Percentiles rank a stretch among this genome's conserved stretches.
Conservation (phyloP, 2,329 filamentous ascomycete genomes). For the Lasiodiplodia hormozganensis region DNA sequence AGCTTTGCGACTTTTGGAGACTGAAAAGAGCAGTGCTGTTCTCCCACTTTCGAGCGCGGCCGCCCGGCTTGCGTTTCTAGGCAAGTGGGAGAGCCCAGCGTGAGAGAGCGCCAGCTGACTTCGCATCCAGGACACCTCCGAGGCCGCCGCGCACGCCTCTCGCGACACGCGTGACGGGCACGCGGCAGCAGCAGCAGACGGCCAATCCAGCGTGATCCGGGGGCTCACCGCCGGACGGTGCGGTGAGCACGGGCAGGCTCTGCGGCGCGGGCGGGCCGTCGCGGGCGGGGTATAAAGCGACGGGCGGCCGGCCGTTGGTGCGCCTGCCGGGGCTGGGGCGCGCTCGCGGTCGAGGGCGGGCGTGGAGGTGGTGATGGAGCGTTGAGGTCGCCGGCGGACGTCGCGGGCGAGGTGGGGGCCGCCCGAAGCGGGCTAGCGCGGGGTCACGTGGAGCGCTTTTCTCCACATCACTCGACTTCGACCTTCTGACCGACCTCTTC, state of each 20-base stretch:
- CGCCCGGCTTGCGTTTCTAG: constrained; percentile 15
- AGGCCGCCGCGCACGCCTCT: not conserved
- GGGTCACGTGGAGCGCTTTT: constrained; percentile 30
- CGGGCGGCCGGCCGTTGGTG: constrained; percentile 22
- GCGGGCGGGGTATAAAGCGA: constrained; percentile 33
- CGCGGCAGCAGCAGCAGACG: constrained; percentile 2
- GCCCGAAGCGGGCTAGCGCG: constrained; percentile 29
- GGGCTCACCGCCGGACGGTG: constrained; percentile 22
- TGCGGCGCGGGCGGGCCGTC: constrained; percentile 10
- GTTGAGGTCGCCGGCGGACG: constrained; percentile 21
- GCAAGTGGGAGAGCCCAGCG: constrained; percentile 2
- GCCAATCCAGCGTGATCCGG: not conserved
- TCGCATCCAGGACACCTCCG: not conserved
- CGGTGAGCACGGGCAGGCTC: not conserved
- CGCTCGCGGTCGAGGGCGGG: constrained; percentile 27
- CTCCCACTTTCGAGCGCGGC: constrained; percentile 15
- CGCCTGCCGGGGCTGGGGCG: constrained; percentile 20
- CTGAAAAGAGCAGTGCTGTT: constrained; percentile 23
- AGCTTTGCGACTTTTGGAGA: constrained; percentile 29
- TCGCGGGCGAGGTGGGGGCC: constrained; percentile 34
- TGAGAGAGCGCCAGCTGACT: constrained; percentile 3
- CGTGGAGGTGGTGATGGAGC: constrained; percentile 41
- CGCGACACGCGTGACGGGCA: constrained; percentile 5
- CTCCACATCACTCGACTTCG: constrained; percentile 40
- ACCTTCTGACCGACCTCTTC: constrained; percentile 34